Conservation (phyloP, 768 basidiomycete genomes). For the Lactifluus subvellereus region DNA sequence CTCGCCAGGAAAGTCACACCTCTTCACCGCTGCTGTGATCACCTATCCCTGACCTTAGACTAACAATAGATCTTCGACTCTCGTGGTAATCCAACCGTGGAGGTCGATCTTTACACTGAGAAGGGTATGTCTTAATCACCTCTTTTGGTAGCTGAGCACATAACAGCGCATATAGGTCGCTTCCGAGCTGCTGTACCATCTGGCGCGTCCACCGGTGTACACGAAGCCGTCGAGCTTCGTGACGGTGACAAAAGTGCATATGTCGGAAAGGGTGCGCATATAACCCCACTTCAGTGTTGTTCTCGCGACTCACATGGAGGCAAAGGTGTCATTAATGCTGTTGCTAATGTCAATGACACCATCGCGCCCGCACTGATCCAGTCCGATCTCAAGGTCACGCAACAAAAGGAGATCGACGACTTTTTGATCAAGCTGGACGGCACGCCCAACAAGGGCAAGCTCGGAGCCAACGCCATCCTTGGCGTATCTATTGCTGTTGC, state of each 20-base stretch:
- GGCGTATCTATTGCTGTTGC: constrained; percentile 96
- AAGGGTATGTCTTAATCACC: constrained; percentile 53
- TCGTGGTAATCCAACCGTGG: constrained; percentile 96
- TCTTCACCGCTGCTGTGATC: neutral
- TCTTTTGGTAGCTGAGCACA: constrained; percentile 1
- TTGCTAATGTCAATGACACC: constrained; percentile 85
- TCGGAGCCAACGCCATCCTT: constrained; percentile 98
- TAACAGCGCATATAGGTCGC: constrained; percentile 50
- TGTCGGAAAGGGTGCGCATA: constrained; percentile 82
- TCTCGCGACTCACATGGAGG: neutral
- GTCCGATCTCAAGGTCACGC: constrained; percentile 73
- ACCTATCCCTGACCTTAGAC: neutral
- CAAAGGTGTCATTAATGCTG: constrained; percentile 88
- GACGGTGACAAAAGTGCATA: constrained; percentile 92
- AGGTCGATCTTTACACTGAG: constrained; percentile 82
- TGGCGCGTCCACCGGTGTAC: constrained; percentile 95
- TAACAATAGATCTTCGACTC: constrained; percentile 90
- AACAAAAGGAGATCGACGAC: constrained; percentile 95
- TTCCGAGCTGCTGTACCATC: constrained; percentile 96
- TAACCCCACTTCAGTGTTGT: neutral
- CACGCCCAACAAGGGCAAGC: constrained; percentile 97
- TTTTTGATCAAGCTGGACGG: constrained; percentile 98
- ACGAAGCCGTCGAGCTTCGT: constrained; percentile 98
- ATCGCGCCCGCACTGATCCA: constrained; percentile 89
- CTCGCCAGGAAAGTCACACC: constrained; percentile 68